Evolutionary conservation across 441 rosid genomes (phyloP), one percentile per base, ranked within the genome.

Genomic region (Biscutella auriculata): DNA sequence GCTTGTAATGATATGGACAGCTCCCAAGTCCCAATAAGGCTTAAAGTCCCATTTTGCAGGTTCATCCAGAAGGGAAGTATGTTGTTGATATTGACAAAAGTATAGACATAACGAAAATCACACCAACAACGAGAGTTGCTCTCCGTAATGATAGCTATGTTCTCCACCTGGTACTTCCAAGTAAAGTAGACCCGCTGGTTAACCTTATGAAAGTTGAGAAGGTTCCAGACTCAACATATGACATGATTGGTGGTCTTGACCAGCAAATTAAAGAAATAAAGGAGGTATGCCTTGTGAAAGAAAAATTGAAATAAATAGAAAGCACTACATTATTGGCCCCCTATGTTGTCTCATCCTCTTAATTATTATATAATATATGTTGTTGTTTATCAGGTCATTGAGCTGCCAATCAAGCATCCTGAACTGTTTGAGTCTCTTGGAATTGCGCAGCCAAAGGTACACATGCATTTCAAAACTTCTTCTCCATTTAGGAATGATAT

Each of bases 91-190:
- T 92, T 68, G 98, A 88, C 72, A 92, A 92, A 73, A 92, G 63
- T 51, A 92, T 92, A 19, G 97, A 88, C 68, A 86, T 92, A 62
- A 86, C 98, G 8, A 92, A 92, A 57, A 84, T 92, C 60, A 88
- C 97, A 2, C 95, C 98, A 10, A 82, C 98, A 5, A 88, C 97
- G 0, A 88, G 98, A 72, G 97, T 92, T 53, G 96, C 98, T 57
- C 97, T 92, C n/a, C 95, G 97, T 9, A 88, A 92, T 65, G 98
- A 92, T 66, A 92, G 98, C 79, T 92, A 92, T 62, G 97, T 92
- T 44, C 95, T 88, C 41, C 98, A 92, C 75, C 66, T 92, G 62
- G 39, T 92, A 68, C 76, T 91, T 77, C 98, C 98, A 4, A 91
- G 98, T 76, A 91, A 91, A 76, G 98, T 88, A n/a, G 93, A 88